phyloP scores from a whole-genome alignment of 805 yeast species.

The Metschnikowia drakensbergensis region DNA sequence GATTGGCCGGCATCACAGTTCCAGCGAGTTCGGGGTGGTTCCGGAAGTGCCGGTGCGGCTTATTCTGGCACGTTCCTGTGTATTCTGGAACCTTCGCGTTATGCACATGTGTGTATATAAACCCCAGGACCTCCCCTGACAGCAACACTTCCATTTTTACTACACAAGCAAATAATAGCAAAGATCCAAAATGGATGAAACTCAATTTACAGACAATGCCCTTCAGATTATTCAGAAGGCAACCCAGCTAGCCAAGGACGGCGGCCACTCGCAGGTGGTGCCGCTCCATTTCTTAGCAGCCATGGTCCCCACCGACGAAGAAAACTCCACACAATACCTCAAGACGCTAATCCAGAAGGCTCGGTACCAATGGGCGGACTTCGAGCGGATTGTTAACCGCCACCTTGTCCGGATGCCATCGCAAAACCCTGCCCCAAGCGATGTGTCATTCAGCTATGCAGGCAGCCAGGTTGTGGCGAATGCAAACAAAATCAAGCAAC shows the following conservation, averaged over 20 bases:
- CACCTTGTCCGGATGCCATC: conserved; percentile 80
- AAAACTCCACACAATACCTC: conserved; percentile 50
- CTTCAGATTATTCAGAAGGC: conserved; percentile 76
- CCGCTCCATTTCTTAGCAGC: conserved; percentile 95
- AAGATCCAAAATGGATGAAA: conserved; percentile 44
- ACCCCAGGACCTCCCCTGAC: background rate
- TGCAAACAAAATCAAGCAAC: conserved; percentile 73
- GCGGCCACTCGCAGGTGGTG: conserved; percentile 72
- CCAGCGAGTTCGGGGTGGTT: background rate
- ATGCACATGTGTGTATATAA: background rate
- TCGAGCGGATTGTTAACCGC: conserved; percentile 77
- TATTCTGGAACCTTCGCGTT: conserved; percentile 6
- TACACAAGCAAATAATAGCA: too few relatives aligned
- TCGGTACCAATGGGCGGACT: conserved; percentile 77
- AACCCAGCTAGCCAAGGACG: conserved; percentile 76
- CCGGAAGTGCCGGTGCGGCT: background rate
- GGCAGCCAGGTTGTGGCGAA: conserved; percentile 69
- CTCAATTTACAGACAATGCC: conserved; percentile 93
- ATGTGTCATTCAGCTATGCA: conserved; percentile 70
- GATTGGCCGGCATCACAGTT: too few relatives aligned
- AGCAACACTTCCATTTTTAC: background rate
- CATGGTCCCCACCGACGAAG: conserved; percentile 64
- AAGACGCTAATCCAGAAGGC: conserved; percentile 83
- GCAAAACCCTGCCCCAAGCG: conserved; percentile 85
- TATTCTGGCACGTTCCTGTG: conserved; percentile 1